Percentiles rank a stretch among this genome's conserved stretches.
These are phyloP conservation scores for Eimeria necatrix DNA, from an alignment of 169 alveolate species.

Conservation along the genomic window DNA sequence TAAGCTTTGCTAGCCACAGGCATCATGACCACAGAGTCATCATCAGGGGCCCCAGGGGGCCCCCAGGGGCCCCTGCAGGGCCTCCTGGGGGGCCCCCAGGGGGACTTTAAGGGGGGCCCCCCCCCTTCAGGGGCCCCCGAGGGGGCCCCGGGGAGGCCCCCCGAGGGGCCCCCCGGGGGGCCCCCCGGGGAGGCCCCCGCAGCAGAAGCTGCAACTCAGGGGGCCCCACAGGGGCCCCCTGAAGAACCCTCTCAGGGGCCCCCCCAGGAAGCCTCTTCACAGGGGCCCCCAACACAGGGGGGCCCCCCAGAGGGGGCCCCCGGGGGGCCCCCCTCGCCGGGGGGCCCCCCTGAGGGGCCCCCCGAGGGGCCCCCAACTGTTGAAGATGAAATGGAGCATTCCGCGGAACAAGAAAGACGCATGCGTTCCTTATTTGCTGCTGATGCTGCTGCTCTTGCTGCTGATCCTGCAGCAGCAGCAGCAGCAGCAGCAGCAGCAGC, in stretches of 20 bases:
- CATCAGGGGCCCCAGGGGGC: neutral
- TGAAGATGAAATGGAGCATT: neutral
- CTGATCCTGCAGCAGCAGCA: neutral
- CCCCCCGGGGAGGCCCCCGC: neutral
- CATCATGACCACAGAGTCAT: neutral
- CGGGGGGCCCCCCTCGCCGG: neutral
- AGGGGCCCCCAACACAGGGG: neutral
- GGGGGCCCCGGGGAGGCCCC: neutral
- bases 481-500: neutral
- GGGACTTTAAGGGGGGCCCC: neutral
- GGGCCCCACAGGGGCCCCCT: neutral
- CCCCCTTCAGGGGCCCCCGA: no score
- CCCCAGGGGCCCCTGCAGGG: neutral
- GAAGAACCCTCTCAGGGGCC: neutral
- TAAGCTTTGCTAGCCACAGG: neutral
- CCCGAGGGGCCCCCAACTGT: neutral
- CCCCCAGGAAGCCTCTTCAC: neutral
- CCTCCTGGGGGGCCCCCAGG: neutral
- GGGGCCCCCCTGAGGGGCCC: neutral
- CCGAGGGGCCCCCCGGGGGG: neutral
- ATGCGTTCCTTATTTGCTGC: neutral
- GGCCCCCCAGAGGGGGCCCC: neutral
- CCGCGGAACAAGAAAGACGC: neutral
- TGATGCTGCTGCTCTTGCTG: conserved; percentile 3
- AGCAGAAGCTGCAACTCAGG: neutral